Percentiles rank a stretch among this genome's conserved stretches.
These are phyloP conservation scores for Auricularia heimuer DNA, from an alignment of 768 basidiomycete genomes.

Conservation along the genomic window DNA sequence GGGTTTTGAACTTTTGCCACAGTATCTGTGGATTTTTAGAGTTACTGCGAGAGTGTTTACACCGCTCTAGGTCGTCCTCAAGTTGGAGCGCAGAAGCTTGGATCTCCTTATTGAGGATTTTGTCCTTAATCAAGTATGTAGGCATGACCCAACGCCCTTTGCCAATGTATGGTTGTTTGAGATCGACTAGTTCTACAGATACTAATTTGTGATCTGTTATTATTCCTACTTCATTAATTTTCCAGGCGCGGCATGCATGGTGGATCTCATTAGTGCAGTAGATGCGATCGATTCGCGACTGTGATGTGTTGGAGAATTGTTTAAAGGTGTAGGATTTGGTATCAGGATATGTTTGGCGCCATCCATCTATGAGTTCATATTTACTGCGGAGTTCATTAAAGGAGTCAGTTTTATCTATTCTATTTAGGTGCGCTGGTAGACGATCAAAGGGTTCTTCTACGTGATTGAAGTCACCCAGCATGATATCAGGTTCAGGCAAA, in stretches of 20 bases:
- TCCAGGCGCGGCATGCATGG: no score
- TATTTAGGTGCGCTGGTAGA: neutral
- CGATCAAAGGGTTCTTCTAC: neutral
- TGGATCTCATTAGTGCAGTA: no score
- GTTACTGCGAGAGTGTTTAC: neutral
- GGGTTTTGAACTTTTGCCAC: neutral
- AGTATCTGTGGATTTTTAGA: neutral
- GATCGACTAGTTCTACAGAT: neutral
- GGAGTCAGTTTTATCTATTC: neutral
- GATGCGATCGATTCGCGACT: neutral
- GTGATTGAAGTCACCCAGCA: neutral
- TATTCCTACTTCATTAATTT: no score
- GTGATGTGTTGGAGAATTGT: neutral
- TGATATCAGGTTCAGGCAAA: neutral
- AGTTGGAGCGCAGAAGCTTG: neutral
- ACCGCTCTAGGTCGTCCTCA: neutral
- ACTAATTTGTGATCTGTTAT: no score
- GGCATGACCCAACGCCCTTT: neutral
- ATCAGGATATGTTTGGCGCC: neutral
- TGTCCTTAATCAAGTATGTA: neutral
- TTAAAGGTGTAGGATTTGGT: neutral
- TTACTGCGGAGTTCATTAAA: neutral
- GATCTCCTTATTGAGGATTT: neutral
- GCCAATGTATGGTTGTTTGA: neutral
- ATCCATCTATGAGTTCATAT: neutral